Conservation (phyloP, 805 yeast species). For the Zygotorulaspora florentina region DNA sequence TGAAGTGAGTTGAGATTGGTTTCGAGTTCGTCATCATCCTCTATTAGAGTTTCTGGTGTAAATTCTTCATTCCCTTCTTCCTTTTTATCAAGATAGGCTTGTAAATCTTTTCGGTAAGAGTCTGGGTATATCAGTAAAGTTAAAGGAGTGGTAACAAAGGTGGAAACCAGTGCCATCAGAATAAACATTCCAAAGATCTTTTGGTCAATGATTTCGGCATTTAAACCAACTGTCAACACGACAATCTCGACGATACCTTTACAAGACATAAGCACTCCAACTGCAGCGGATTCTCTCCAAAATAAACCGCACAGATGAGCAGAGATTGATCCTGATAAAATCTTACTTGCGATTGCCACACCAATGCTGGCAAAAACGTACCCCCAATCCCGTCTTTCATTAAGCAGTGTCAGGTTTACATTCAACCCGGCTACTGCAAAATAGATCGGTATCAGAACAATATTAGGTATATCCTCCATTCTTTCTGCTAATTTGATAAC, state of each 20-base stretch:
- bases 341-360: constrained; percentile 65
- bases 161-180: constrained; percentile 74
- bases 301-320: constrained; percentile 58
- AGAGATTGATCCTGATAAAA: constrained; percentile 62
- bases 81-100: constrained; percentile 27
- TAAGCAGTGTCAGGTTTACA: constrained; percentile 60
- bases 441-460: constrained; percentile 69
- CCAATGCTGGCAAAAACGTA: constrained; percentile 63
- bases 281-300: constrained; percentile 72
- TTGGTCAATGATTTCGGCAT: constrained; percentile 60
- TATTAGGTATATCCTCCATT: constrained; percentile 72
- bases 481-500: constrained; percentile 66
- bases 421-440: constrained; percentile 77
- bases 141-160: constrained; percentile 76
- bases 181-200: constrained; percentile 75
- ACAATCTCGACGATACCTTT: constrained; percentile 86
- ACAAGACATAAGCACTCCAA: constrained; percentile 81
- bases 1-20: constrained; percentile 15
- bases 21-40: not conserved
- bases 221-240: constrained; percentile 68
- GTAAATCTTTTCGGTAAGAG: constrained; percentile 50
- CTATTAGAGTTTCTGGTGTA: not conserved
- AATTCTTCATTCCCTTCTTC: constrained; percentile 33
- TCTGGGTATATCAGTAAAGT: constrained; percentile 60
- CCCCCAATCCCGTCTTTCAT: constrained; percentile 72